Evolutionary conservation across 768 basidiomycete genomes (phyloP).

Genomic region (Hypholoma sublateritium): DNA sequence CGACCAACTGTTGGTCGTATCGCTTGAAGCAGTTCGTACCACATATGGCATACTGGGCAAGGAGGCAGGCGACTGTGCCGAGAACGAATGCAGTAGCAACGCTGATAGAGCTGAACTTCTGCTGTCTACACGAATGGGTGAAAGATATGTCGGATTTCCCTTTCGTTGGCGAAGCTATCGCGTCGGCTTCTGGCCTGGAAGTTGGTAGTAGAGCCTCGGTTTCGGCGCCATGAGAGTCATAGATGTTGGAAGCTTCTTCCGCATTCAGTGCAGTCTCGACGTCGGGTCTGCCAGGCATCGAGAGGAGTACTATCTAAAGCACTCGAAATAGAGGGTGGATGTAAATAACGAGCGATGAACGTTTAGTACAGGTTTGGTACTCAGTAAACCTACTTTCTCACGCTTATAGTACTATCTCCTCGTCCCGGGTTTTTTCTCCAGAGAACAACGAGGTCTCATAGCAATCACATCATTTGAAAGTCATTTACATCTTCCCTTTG

Average conservation of each 20-base stretch:
- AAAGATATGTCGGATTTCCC: slow-evolving; percentile 3
- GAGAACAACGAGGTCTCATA: no score
- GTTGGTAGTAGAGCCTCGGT: slow-evolving; percentile 29
- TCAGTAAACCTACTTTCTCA: slow-evolving; percentile 11
- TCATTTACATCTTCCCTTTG: no score
- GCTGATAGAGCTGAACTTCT: slow-evolving; percentile 35
- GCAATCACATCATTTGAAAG: no score
- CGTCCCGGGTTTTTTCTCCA: no score
- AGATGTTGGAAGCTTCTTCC: slow-evolving; percentile 4
- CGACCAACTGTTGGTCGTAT: slow-evolving; percentile 4
- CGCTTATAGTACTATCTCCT: background rate
- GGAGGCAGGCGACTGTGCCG: slow-evolving; percentile 50
- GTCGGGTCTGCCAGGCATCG: slow-evolving; percentile 14
- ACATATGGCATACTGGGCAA: slow-evolving; percentile 49
- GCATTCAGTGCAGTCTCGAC: slow-evolving; percentile 9
- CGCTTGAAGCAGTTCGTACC: slow-evolving; percentile 37
- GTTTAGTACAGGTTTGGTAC: no score
- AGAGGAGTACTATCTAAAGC: background rate
- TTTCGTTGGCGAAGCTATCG: slow-evolving; percentile 11
- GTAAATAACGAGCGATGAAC: background rate
- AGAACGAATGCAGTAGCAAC: slow-evolving; percentile 51
- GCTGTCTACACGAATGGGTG: slow-evolving; percentile 19
- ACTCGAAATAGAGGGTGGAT: background rate
- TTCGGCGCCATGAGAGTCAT: slow-evolving; percentile 21
- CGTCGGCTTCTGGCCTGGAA: slow-evolving; percentile 14